Percentiles rank a stretch among this genome's conserved stretches.
Evolutionary conservation across 306 rosid genomes (phyloP).

Genomic region (Quercus alba): DNA sequence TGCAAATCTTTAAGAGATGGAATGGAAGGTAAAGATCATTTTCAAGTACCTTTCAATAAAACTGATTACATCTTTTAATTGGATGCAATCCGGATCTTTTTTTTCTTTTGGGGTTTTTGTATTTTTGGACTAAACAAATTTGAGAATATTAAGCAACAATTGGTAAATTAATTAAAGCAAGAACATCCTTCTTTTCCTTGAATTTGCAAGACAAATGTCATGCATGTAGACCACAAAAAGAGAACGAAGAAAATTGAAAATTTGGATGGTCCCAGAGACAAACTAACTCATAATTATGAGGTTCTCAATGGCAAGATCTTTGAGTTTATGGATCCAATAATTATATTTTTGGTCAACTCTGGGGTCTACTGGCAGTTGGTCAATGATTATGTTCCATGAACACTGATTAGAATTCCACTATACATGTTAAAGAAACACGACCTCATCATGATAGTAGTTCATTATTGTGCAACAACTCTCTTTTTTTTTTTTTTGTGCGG

Average conservation of each 20-base stretch:
- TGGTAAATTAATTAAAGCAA: not conserved
- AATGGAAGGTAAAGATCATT: too few relatives aligned
- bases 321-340: constrained; percentile 29
- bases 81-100: not conserved
- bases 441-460: not conserved
- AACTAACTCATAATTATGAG: constrained; percentile 19
- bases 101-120: not conserved
- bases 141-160: not conserved
- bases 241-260: constrained; percentile 1
- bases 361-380: constrained; percentile 44
- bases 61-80: not conserved
- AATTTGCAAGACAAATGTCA: not conserved
- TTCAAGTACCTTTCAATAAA: too few relatives aligned
- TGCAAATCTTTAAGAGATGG: too few relatives aligned
- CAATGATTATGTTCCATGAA: constrained; percentile 27
- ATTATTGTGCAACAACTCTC: too few relatives aligned
- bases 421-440: not conserved
- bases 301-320: constrained; percentile 27
- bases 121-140: not conserved
- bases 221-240: not conserved
- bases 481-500: too few relatives aligned
- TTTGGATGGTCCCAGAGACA: not conserved
- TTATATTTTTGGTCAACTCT: constrained; percentile 29
- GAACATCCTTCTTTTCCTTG: not conserved
- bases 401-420: constrained; percentile 31